Conservation (phyloP, 1,284 basidiomycete species). For the Malassezia nana region DNA sequence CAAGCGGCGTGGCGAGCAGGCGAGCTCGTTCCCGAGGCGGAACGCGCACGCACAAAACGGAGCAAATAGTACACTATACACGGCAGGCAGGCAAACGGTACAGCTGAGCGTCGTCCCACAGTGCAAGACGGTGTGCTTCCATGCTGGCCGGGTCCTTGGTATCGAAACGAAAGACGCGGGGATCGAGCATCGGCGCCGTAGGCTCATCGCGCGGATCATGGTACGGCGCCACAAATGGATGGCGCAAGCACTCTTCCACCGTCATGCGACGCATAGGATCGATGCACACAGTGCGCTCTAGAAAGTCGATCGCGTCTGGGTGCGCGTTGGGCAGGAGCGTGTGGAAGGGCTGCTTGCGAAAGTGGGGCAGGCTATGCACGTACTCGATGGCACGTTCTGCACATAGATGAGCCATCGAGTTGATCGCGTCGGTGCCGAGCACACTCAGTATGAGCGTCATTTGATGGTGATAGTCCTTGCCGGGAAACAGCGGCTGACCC, state of each 20-base stretch:
- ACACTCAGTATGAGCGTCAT: slow-evolving; percentile 80
- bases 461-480: slow-evolving; percentile 88
- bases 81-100: not conserved
- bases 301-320: slow-evolving; percentile 68
- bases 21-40: slow-evolving; percentile 27
- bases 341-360: slow-evolving; percentile 54
- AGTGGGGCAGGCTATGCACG: slow-evolving; percentile 64
- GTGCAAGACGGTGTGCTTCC: slow-evolving; percentile 32
- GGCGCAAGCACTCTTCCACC: slow-evolving; percentile 41
- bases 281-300: slow-evolving; percentile 75
- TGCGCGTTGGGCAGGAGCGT: slow-evolving; percentile 21
- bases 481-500: slow-evolving; percentile 86
- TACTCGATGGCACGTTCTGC: slow-evolving; percentile 77
- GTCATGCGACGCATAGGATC: slow-evolving; percentile 36
- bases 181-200: slow-evolving; percentile 26
- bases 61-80: not conserved
- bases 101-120: slow-evolving; percentile 35
- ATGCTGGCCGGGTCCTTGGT: slow-evolving; percentile 28
- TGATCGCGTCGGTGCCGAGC: slow-evolving; percentile 78
- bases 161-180: slow-evolving; percentile 35
- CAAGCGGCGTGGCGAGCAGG: slow-evolving; percentile 30
- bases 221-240: slow-evolving; percentile 42
- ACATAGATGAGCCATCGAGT: slow-evolving; percentile 77
- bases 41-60: slow-evolving; percentile 13
- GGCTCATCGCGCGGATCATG: slow-evolving; percentile 45